Evolutionary conservation across 768 basidiomycete species (phyloP).

Genomic region (Dacryopinax primogenitus): DNA sequence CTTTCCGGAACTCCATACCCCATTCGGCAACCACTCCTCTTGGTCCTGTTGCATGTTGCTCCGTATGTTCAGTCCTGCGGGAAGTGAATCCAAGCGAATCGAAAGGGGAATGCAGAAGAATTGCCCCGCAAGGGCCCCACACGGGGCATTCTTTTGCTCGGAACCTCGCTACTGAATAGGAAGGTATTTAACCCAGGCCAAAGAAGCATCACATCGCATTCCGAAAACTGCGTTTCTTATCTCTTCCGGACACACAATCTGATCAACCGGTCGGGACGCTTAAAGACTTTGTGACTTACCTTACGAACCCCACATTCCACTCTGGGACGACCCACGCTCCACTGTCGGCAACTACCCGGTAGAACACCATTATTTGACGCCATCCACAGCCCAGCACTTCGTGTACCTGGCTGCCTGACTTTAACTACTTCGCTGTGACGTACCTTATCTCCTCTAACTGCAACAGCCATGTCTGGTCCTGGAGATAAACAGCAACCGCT

Average conservation of each 20-base stretch:
- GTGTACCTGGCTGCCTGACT: no score
- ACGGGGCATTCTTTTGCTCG: neutral
- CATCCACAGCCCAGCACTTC: no score
- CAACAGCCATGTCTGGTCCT: neutral
- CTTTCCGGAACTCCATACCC: neutral
- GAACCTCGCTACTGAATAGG: neutral
- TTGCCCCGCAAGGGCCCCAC: neutral
- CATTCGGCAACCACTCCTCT: slow-evolving; percentile 4
- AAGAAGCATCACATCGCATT: neutral
- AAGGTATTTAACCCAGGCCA: neutral
- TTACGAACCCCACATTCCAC: no score
- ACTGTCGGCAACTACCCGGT: no score
- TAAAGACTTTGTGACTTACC: no score
- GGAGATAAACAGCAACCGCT: neutral
- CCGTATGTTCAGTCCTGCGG: neutral
- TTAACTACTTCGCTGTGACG: neutral
- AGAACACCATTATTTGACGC: no score
- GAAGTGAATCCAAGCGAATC: neutral
- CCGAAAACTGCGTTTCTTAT: no score
- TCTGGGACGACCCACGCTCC: no score
- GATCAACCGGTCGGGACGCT: neutral
- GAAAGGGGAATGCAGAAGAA: no score
- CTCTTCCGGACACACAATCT: no score
- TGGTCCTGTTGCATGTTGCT: neutral
- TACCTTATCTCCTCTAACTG: neutral